Percentiles rank a stretch among this genome's conserved stretches.
These are phyloP conservation scores for Gracilaria caudata DNA, from an alignment of 23 red algal species.

Conservation along the genomic window DNA sequence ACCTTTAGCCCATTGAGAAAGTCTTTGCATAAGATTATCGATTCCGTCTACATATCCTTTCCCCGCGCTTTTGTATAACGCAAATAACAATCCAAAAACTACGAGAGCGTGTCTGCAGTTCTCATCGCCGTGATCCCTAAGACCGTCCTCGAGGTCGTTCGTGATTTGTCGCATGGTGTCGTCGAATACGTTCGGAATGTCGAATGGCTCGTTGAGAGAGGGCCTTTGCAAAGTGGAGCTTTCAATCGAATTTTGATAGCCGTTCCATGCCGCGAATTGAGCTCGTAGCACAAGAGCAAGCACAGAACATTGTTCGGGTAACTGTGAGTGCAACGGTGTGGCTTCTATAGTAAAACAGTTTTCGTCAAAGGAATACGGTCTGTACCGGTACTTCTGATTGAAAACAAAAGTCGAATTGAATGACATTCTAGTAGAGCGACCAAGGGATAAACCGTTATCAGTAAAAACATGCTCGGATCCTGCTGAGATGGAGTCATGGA, in stretches of 20 bases:
- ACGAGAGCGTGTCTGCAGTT: slow-evolving; percentile 38
- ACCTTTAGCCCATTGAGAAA: slow-evolving; percentile 41
- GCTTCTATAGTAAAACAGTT: slow-evolving; percentile 17
- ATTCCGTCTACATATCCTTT: neutral
- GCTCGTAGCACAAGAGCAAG: neutral
- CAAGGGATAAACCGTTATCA: slow-evolving; percentile 4
- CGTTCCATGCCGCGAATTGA: slow-evolving; percentile 33
- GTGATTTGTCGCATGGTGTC: neutral
- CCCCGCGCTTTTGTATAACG: slow-evolving; percentile 26
- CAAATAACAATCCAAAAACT: slow-evolving; percentile 40
- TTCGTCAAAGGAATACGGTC: neutral
- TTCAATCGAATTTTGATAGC: slow-evolving; percentile 4
- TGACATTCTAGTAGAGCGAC: slow-evolving; percentile 17
- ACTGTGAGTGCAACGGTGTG: neutral
- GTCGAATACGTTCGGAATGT: slow-evolving; percentile 15
- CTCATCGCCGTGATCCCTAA: slow-evolving; percentile 10
- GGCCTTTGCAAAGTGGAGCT: neutral
- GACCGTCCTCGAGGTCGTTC: neutral
- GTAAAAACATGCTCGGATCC: slow-evolving; percentile 14
- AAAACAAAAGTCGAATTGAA: slow-evolving; percentile 25
- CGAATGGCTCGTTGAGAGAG: slow-evolving; percentile 27
- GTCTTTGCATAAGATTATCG: slow-evolving; percentile 34
- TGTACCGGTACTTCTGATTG: neutral
- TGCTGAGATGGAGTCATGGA: slow-evolving; percentile 15
- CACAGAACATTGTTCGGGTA: neutral